Percentiles rank a stretch among this genome's conserved stretches.
These are phyloP conservation scores for Ceratocystis variospora DNA, from an alignment of 2,329 filamentous ascomycete species.

Conservation along the genomic window DNA sequence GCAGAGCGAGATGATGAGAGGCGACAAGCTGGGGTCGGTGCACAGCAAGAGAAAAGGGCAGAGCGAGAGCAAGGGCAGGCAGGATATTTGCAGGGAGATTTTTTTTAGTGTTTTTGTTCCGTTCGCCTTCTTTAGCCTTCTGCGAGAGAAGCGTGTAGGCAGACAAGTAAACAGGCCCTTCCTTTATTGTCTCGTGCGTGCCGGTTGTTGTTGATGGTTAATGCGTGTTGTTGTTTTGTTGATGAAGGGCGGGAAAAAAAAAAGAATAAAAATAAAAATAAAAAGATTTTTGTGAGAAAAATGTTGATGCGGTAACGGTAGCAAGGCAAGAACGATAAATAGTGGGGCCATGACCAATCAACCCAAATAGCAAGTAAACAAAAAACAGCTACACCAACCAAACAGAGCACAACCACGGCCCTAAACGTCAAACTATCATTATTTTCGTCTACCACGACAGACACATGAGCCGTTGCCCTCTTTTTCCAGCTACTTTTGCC, in stretches of 20 bases:
- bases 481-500: too few relatives aligned
- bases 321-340: slow-evolving; percentile 2
- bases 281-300: slow-evolving; percentile 13
- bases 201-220: not conserved
- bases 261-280: slow-evolving; percentile 18
- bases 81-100: not conserved
- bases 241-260: not conserved
- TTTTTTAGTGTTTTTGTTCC: not conserved
- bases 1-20: not conserved
- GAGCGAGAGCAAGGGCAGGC: not conserved
- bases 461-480: too few relatives aligned
- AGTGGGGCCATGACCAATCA: not conserved
- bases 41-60: not conserved
- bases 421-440: too few relatives aligned
- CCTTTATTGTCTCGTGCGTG: too few relatives aligned
- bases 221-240: not conserved
- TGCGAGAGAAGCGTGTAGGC: too few relatives aligned
- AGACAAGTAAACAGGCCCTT: too few relatives aligned
- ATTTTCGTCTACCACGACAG: too few relatives aligned
- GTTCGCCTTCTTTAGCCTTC: too few relatives aligned
- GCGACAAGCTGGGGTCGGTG: not conserved
- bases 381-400: not conserved
- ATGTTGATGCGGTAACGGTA: slow-evolving; percentile 20
- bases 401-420: not conserved
- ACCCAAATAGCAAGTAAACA: not conserved